Evolutionary conservation across 116 monocot species (phyloP).

Genomic region (Dioscorea cayenensis): DNA sequence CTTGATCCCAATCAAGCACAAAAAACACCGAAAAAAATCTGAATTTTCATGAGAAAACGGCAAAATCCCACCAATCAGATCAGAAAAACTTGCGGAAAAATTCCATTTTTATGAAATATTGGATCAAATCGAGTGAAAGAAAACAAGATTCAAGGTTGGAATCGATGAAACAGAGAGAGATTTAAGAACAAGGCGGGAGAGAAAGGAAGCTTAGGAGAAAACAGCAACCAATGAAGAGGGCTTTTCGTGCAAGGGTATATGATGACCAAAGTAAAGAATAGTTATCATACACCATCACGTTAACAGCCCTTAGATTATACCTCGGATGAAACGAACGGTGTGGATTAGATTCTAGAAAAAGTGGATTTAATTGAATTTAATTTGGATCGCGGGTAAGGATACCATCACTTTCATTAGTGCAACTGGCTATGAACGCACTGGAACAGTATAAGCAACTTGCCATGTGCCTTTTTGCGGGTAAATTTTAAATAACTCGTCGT

Average conservation of each 20-base stretch:
- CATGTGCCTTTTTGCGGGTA: too few species aligned
- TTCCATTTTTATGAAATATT: background rate
- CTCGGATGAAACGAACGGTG: background rate
- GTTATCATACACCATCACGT: background rate
- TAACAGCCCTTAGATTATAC: background rate
- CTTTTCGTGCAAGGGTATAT: background rate
- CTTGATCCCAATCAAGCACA: too few species aligned
- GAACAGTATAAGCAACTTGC: too few species aligned
- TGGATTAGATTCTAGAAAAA: background rate
- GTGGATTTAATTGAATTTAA: background rate
- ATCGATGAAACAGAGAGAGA: background rate
- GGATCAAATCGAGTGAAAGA: background rate
- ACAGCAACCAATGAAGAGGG: background rate
- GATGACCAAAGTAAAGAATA: background rate
- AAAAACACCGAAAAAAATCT: background rate
- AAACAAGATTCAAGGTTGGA: background rate
- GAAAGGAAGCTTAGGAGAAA: background rate
- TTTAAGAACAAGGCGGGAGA: background rate
- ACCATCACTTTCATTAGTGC: too few species aligned
- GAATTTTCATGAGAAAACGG: background rate
- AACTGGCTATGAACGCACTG: too few species aligned
- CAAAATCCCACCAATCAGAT: background rate
- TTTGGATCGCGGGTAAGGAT: background rate
- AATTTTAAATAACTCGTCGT: too few species aligned
- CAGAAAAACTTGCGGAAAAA: background rate